Evolutionary conservation across 352 stramenopile species (phyloP), one percentile per base, ranked within the genome.

Genomic region (Phytophthora palmivora): DNA sequence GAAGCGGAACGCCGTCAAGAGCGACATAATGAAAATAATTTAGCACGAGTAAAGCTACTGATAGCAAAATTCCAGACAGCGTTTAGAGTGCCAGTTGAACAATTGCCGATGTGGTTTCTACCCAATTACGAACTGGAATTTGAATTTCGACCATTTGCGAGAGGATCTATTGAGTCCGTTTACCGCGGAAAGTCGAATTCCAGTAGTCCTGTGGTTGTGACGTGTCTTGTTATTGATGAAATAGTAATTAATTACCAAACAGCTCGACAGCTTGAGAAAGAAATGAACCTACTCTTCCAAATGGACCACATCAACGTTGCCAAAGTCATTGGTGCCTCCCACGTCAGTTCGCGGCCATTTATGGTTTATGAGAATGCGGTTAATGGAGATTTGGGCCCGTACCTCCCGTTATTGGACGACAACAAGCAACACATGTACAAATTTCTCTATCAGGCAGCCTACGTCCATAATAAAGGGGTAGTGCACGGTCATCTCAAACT

Each of bases 281-380:
- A 79, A 36, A 26, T 74, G 26, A 22, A 71, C 22, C 9, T 48
- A n/a, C 66, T 69, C 57, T 16, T 67, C 38, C 34, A 46, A 0
- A 24, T 81, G n/a, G 47, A 66, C 15, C 63, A 80, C 34, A 63
- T 62, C 6, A 61, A 75, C 39, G 41, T 80, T 10, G 21, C 68
- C 15, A 68, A 72, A n/a, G 52, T 79, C 18, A 46, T 71, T 14
- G 69, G 65, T 4, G 72, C 72, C 0, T 82, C 32, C 6, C 72
- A 84, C 21, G 63, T 78, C 1, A 63, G 37, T 9, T 54, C 42
- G 0, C 61, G 69, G 1, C 58, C 58, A 14, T 67, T 74, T 21
- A 44, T 82, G 2, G 50, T 78, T 0, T 70, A 33, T 41, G 65
- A 78, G 38, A 65, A 78, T 32, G 37, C 65, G 10, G 15, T 6